Evolutionary conservation across 2,329 filamentous ascomycete species (phyloP).

Genomic region (Penicillium sclerotiorum): DNA sequence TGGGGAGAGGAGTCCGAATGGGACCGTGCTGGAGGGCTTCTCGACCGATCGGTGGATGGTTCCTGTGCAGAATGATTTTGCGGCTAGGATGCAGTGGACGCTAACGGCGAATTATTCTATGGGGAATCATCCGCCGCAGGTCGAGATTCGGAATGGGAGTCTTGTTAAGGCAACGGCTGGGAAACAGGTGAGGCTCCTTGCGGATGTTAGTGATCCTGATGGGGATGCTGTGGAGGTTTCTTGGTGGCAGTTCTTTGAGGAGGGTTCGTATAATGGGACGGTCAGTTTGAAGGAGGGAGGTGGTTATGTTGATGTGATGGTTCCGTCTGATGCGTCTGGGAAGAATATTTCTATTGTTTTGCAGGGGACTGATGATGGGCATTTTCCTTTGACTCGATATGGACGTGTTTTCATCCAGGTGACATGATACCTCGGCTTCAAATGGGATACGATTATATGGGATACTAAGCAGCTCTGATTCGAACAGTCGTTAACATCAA

Average conservation of each 20-base stretch:
- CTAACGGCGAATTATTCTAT: slow-evolving; percentile 10
- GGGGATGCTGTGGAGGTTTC: slow-evolving; percentile 7
- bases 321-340: slow-evolving; percentile 12
- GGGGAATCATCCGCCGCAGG: slow-evolving; percentile 15
- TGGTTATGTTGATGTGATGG: background rate
- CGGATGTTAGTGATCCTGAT: slow-evolving; percentile 15
- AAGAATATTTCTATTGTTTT: slow-evolving; percentile 16
- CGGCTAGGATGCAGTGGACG: slow-evolving; percentile 21
- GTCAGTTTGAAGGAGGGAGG: slow-evolving; percentile 5
- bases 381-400: slow-evolving; percentile 13
- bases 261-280: slow-evolving; percentile 11
- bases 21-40: slow-evolving; percentile 4
- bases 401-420: slow-evolving; percentile 11
- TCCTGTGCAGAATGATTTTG: slow-evolving; percentile 19
- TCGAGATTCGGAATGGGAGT: slow-evolving; percentile 10
- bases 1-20: slow-evolving; percentile 9
- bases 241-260: slow-evolving; percentile 19
- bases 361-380: slow-evolving; percentile 13
- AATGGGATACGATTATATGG: too few relatives aligned
- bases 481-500: too few relatives aligned
- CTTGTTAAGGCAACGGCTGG: slow-evolving; percentile 5
- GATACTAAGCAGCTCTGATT: too few relatives aligned
- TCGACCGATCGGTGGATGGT: slow-evolving; percentile 14
- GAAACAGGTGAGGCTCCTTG: slow-evolving; percentile 3
- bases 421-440: too few relatives aligned